Conservation (phyloP, 202 grass and related monocot species). For the Dendrocalamus latiflorus region DNA sequence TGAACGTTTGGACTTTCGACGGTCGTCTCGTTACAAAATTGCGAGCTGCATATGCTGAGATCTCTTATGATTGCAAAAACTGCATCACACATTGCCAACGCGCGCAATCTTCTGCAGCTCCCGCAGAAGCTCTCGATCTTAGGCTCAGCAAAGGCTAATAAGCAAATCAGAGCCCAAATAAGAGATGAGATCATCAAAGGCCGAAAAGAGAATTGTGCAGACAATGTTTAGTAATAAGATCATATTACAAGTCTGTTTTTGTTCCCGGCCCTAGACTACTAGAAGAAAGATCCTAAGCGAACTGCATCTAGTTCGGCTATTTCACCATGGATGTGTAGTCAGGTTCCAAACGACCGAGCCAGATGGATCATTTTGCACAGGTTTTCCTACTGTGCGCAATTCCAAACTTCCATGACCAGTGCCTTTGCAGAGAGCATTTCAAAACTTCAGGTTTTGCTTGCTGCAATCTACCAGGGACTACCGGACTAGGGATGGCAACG, state of each 20-base stretch:
- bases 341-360: background rate
- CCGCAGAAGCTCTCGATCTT: background rate
- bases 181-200: background rate
- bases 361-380: background rate
- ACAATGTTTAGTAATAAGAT: background rate
- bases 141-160: background rate
- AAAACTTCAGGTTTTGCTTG: background rate
- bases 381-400: background rate
- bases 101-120: background rate
- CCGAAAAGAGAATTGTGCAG: background rate
- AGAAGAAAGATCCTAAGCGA: constrained; percentile 10
- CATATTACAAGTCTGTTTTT: background rate
- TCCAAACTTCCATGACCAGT: background rate
- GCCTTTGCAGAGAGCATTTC: background rate
- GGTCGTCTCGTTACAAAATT: background rate
- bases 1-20: background rate
- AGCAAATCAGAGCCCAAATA: background rate
- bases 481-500: too few species aligned
- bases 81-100: background rate
- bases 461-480: background rate
- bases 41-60: background rate
- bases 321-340: background rate
- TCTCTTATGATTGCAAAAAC: background rate
- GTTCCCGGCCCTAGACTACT: background rate
- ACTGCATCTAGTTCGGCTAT: background rate